phyloP scores from a whole-genome alignment of 768 basidiomycete species.

The Trametes gibbosa region DNA sequence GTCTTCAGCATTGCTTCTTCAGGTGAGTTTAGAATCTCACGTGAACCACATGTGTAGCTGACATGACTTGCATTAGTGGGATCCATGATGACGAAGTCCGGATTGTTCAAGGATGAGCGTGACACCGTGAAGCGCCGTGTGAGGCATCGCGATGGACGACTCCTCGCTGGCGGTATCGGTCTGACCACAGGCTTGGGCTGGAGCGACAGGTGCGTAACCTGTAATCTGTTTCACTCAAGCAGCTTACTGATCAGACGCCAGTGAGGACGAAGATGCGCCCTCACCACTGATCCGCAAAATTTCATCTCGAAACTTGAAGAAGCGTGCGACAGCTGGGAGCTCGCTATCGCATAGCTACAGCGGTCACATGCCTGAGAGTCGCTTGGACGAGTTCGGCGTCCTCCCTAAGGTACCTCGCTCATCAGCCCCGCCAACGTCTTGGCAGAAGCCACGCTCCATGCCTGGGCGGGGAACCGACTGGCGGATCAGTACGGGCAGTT shows the following conservation, averaged over 20 bases:
- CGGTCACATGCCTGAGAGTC: slow-evolving; percentile 16
- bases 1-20: slow-evolving; percentile 28
- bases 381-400: slow-evolving; percentile 14
- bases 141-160: slow-evolving; percentile 38
- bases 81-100: slow-evolving; percentile 34
- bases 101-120: slow-evolving; percentile 37
- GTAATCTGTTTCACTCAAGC: not conserved
- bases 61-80: not conserved
- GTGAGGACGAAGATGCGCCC: slow-evolving; percentile 43
- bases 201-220: slow-evolving; percentile 34
- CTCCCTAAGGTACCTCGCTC: slow-evolving; percentile 7
- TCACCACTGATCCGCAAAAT: slow-evolving; percentile 36
- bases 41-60: not conserved
- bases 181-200: slow-evolving; percentile 42
- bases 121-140: slow-evolving; percentile 34
- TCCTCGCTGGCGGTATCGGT: slow-evolving; percentile 38
- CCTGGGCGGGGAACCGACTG: not conserved
- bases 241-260: slow-evolving; percentile 1
- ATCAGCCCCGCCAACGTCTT: slow-evolving; percentile 25
- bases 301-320: slow-evolving; percentile 26
- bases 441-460: slow-evolving; percentile 9
- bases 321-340: slow-evolving; percentile 22
- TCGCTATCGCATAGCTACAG: slow-evolving; percentile 29
- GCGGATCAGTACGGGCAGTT: slow-evolving; percentile 16
- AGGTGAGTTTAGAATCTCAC: slow-evolving; percentile 18